phyloP scores from a whole-genome alignment of 2,329 filamentous ascomycete genomes.

The Botryotinia narcissicola region DNA sequence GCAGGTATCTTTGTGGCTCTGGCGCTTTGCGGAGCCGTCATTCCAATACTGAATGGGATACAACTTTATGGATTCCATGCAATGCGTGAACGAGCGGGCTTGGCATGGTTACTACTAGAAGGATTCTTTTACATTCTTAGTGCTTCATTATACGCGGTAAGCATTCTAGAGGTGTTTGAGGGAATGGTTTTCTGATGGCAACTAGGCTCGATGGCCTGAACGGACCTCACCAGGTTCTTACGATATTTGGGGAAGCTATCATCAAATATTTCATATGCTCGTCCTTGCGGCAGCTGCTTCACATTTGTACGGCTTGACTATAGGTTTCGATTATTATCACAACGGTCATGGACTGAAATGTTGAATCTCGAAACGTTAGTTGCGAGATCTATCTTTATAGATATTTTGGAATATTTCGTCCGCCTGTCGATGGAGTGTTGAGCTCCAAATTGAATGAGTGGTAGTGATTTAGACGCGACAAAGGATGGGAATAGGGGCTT shows the following conservation, averaged over 20 bases:
- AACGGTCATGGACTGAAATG: constrained; percentile 40
- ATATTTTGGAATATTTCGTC: neutral
- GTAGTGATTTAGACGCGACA: neutral
- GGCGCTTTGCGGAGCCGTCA: constrained; percentile 70
- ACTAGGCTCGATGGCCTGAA: constrained; percentile 76
- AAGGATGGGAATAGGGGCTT: neutral
- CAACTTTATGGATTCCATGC: constrained; percentile 62
- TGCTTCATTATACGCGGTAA: constrained; percentile 79
- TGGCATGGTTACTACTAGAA: constrained; percentile 77
- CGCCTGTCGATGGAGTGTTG: too few species aligned
- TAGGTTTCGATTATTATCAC: constrained; percentile 85
- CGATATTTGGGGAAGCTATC: constrained; percentile 89
- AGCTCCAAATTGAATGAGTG: too few species aligned
- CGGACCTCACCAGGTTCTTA: constrained; percentile 72
- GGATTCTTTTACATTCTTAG: constrained; percentile 83
- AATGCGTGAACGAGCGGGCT: constrained; percentile 70
- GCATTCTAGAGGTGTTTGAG: constrained; percentile 35
- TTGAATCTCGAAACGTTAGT: constrained; percentile 8
- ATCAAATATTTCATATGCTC: constrained; percentile 93
- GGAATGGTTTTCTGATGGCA: constrained; percentile 15
- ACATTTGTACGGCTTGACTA: constrained; percentile 77
- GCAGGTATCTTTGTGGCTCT: constrained; percentile 87
- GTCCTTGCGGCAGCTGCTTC: constrained; percentile 79
- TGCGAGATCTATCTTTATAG: too few species aligned
- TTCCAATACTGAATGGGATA: constrained; percentile 79